These are phyloP conservation scores for Citrus medica DNA, from an alignment of 345 rosid species.

Conservation along the genomic window DNA sequence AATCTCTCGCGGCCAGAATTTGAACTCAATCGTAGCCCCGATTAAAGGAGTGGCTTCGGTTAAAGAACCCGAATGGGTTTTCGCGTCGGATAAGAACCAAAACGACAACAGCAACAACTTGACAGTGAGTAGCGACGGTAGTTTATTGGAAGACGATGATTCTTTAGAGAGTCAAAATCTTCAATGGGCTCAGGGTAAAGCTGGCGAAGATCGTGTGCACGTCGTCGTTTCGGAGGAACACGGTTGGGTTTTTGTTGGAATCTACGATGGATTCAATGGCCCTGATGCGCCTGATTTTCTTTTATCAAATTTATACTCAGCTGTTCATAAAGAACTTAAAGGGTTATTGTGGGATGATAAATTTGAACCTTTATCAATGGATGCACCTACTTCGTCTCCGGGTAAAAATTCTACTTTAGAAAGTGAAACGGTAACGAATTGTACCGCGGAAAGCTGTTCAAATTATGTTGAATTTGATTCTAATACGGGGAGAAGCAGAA, in stretches of 20 bases:
- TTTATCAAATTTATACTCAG: slow-evolving; percentile 62
- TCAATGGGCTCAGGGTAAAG: slow-evolving; percentile 99
- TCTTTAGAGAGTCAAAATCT: slow-evolving; percentile 71
- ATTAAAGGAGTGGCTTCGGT: slow-evolving; percentile 43
- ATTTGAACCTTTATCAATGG: slow-evolving; percentile 23
- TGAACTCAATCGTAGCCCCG: slow-evolving; percentile 81
- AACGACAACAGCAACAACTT: slow-evolving; percentile 10
- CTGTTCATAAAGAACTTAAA: slow-evolving; percentile 77
- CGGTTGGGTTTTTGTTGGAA: slow-evolving; percentile 95
- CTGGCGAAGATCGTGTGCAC: slow-evolving; percentile 99
- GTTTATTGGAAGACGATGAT: slow-evolving; percentile 64
- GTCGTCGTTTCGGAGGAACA: slow-evolving; percentile 95
- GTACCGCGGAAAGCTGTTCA: slow-evolving; percentile 19
- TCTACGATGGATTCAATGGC: slow-evolving; percentile 96
- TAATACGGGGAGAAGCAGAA: slow-evolving; percentile 25
- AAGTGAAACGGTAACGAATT: not conserved
- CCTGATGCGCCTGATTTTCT: slow-evolving; percentile 96
- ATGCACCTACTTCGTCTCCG: slow-evolving; percentile 22
- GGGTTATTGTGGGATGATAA: slow-evolving; percentile 89
- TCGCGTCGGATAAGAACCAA: slow-evolving; percentile 47
- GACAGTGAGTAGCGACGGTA: slow-evolving; percentile 71
- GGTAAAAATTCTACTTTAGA: not conserved
- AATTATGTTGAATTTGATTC: slow-evolving; percentile 33
- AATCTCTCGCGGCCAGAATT: slow-evolving; percentile 65
- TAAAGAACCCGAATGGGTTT: slow-evolving; percentile 73